Evolutionary conservation across 1,139 yeast species (phyloP).

Genomic region (Yamadazyma atlantica): DNA sequence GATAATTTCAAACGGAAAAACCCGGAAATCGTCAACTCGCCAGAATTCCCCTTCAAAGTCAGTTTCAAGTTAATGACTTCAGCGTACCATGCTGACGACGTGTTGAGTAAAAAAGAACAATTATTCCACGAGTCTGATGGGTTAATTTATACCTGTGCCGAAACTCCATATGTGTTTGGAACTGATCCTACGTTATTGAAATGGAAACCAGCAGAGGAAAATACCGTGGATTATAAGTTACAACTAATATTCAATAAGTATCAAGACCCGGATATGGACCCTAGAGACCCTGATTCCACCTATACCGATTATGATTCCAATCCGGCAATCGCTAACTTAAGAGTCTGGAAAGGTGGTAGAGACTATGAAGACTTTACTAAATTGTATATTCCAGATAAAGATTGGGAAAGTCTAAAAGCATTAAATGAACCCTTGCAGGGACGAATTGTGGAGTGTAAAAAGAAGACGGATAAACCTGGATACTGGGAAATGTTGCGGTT

Average conservation of each 20-base stretch:
- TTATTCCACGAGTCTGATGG: constrained; percentile 93
- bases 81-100: constrained; percentile 74
- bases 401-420: constrained; percentile 77
- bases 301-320: constrained; percentile 79
- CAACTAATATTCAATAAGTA: constrained; percentile 63
- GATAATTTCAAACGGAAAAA: constrained; percentile 61
- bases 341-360: constrained; percentile 78
- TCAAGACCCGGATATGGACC: constrained; percentile 69
- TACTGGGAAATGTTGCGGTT: constrained; percentile 86
- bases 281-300: constrained; percentile 69
- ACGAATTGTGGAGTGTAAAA: constrained; percentile 82
- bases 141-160: constrained; percentile 87
- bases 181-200: constrained; percentile 81
- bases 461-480: constrained; percentile 50
- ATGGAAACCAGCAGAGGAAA: constrained; percentile 98
- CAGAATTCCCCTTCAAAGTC: constrained; percentile 78
- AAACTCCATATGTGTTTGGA: constrained; percentile 82
- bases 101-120: constrained; percentile 69
- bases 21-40: constrained; percentile 69
- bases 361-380: constrained; percentile 69
- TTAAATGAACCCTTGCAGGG: constrained; percentile 83
- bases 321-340: constrained; percentile 62
- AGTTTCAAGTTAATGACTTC: constrained; percentile 86
- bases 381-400: constrained; percentile 61
- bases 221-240: constrained; percentile 84